phyloP scores from a whole-genome alignment of 1,139 yeast species.

The Wickerhamomyces sp. region DNA sequence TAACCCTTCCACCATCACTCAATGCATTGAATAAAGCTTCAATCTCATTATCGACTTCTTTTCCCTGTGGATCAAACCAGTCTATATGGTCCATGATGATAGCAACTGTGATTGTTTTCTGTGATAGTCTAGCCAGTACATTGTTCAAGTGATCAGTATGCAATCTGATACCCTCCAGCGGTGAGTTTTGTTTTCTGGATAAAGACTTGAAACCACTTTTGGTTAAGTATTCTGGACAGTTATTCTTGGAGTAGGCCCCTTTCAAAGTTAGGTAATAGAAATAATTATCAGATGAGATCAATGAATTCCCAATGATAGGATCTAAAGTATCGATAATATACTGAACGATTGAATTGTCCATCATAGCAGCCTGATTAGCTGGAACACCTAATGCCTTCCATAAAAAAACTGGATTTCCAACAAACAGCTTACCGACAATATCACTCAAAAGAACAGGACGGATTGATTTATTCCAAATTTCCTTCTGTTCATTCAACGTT shows the following conservation, averaged over 20 bases:
- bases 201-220: conserved; percentile 44
- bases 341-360: conserved; percentile 64
- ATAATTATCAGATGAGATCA: conserved; percentile 69
- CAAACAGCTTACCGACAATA: conserved; percentile 56
- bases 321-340: conserved; percentile 76
- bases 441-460: conserved; percentile 72
- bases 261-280: conserved; percentile 67
- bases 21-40: conserved; percentile 59
- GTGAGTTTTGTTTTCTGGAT: conserved; percentile 30
- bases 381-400: conserved; percentile 92
- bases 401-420: conserved; percentile 76
- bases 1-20: conserved; percentile 63
- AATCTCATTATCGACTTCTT: conserved; percentile 64
- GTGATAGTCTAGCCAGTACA: conserved; percentile 61
- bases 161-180: conserved; percentile 63
- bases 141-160: conserved; percentile 79
- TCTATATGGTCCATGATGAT: conserved; percentile 92
- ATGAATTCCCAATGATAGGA: conserved; percentile 60
- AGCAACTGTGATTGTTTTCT: conserved; percentile 65
- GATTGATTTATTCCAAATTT: conserved; percentile 56
- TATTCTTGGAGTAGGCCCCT: conserved; percentile 55
- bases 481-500: conserved; percentile 55
- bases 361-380: conserved; percentile 74
- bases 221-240: conserved; percentile 76
- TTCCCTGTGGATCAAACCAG: conserved; percentile 70